phyloP scores from a whole-genome alignment of 2,329 filamentous ascomycete species.

The Verticillium tricorpus region DNA sequence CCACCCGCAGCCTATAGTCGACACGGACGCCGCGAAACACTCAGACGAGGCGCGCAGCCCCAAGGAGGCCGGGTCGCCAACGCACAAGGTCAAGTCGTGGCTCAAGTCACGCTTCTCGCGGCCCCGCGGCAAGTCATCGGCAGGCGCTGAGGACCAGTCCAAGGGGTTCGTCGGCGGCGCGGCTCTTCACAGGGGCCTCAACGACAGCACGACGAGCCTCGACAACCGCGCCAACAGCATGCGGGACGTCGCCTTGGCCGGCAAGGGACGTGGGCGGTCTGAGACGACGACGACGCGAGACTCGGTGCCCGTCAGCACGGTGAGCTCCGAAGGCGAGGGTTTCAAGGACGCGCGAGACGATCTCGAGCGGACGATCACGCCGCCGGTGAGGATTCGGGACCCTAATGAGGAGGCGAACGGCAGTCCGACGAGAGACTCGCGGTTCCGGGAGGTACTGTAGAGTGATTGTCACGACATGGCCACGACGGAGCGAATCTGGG shows the following conservation, averaged over 20 bases:
- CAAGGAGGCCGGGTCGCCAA: slow-evolving; percentile 18
- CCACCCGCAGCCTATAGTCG: slow-evolving; percentile 13
- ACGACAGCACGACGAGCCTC: slow-evolving; percentile 39
- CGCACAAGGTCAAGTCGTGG: slow-evolving; percentile 47
- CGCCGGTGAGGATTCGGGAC: slow-evolving; percentile 32
- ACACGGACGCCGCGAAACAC: slow-evolving; percentile 8
- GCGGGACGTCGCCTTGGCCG: slow-evolving; percentile 42
- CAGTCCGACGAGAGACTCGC: slow-evolving; percentile 53
- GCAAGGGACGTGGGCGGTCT: slow-evolving; percentile 20
- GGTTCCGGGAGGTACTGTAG: slow-evolving; percentile 53
- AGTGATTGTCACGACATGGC: neutral
- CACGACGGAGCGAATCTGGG: neutral
- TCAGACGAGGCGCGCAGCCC: slow-evolving; percentile 9
- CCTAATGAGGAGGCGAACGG: slow-evolving; percentile 31
- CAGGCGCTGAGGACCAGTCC: slow-evolving; percentile 29
- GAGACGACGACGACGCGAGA: slow-evolving; percentile 20
- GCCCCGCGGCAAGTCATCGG: slow-evolving; percentile 31
- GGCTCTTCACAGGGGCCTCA: slow-evolving; percentile 34
- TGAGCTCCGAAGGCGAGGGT: slow-evolving; percentile 20
- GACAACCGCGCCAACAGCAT: slow-evolving; percentile 37
- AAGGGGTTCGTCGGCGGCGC: slow-evolving; percentile 48
- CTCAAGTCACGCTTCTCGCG: slow-evolving; percentile 49
- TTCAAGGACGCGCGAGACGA: slow-evolving; percentile 43
- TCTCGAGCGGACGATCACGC: slow-evolving; percentile 23
- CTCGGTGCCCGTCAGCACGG: slow-evolving; percentile 15